Evolutionary conservation across 495 filamentous ascomycete genomes (phyloP).

Genomic region (Haplographium delicatum): DNA sequence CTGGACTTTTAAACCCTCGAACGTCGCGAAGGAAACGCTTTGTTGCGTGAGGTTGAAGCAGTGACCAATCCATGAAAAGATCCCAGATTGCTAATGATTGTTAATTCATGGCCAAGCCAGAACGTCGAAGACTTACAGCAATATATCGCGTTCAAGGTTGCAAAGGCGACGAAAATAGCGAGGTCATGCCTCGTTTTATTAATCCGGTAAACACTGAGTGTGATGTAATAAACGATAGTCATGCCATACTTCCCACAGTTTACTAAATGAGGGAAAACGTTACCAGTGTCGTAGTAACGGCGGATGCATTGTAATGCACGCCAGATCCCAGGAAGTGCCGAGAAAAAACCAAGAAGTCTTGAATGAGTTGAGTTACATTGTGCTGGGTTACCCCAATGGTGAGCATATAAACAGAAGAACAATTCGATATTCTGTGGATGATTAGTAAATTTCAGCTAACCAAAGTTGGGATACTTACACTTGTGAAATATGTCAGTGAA

Average conservation of each 20-base stretch:
- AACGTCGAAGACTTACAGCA: slow-evolving; percentile 49
- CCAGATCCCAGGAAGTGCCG: slow-evolving; percentile 79
- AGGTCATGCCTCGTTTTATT: slow-evolving; percentile 46
- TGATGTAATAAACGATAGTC: slow-evolving; percentile 73
- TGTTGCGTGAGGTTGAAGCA: slow-evolving; percentile 6
- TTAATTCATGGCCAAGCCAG: slow-evolving; percentile 5
- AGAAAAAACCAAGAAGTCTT: slow-evolving; percentile 78
- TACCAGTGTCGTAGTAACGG: slow-evolving; percentile 80
- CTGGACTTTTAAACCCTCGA: slow-evolving; percentile 68
- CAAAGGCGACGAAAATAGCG: slow-evolving; percentile 71
- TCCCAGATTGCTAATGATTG: slow-evolving; percentile 71
- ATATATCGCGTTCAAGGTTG: slow-evolving; percentile 75
- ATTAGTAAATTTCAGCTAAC: not conserved
- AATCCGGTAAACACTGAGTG: slow-evolving; percentile 77
- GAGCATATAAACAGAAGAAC: slow-evolving; percentile 90
- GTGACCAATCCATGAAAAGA: slow-evolving; percentile 83
- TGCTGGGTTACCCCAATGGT: slow-evolving; percentile 61
- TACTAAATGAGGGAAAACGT: slow-evolving; percentile 85
- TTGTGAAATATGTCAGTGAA: slow-evolving; percentile 83
- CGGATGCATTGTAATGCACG: slow-evolving; percentile 85
- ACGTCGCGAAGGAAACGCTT: slow-evolving; percentile 63
- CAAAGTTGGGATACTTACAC: slow-evolving; percentile 50
- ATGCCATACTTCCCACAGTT: slow-evolving; percentile 90
- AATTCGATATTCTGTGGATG: slow-evolving; percentile 69
- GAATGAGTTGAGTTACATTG: slow-evolving; percentile 86